Percentiles rank a stretch among this genome's conserved stretches.
Evolutionary conservation across 352 stramenopile species (phyloP).

Genomic region (Phytophthora vignae): DNA sequence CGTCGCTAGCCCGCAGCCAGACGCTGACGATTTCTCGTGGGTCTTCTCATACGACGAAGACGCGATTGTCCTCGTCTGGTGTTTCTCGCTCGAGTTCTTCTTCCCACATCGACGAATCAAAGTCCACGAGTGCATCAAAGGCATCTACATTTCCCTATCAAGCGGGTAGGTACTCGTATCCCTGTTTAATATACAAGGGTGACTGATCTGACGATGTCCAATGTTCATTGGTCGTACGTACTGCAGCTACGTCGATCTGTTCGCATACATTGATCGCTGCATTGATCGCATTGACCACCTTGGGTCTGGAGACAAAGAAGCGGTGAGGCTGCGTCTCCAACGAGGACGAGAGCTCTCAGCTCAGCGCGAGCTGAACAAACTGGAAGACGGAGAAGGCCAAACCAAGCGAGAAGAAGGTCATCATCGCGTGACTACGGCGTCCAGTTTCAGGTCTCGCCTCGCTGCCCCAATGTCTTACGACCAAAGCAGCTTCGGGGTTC

Average conservation of each 20-base stretch:
- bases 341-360: constrained; percentile 33
- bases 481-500: constrained; percentile 11
- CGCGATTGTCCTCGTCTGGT: constrained; percentile 58
- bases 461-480: constrained; percentile 9
- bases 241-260: constrained; percentile 29
- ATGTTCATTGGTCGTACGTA: constrained; percentile 2
- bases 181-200: not conserved
- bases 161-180: constrained; percentile 24
- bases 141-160: constrained; percentile 35
- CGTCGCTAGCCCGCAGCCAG: constrained; percentile 7
- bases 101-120: constrained; percentile 62
- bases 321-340: constrained; percentile 30
- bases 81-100: constrained; percentile 58
- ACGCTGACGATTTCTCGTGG: constrained; percentile 57
- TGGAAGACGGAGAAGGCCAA: constrained; percentile 6
- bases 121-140: constrained; percentile 47
- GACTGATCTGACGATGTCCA: constrained; percentile 4
- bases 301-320: constrained; percentile 33
- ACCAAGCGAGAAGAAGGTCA: not conserved
- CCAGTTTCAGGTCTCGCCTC: not conserved
- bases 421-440: not conserved
- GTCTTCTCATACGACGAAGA: constrained; percentile 61
- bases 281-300: constrained; percentile 48
- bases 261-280: constrained; percentile 38
- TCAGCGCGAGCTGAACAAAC: constrained; percentile 21